These are phyloP conservation scores for Citeromyces nyonsensis DNA, from an alignment of 805 yeast species.

Conservation along the genomic window DNA sequence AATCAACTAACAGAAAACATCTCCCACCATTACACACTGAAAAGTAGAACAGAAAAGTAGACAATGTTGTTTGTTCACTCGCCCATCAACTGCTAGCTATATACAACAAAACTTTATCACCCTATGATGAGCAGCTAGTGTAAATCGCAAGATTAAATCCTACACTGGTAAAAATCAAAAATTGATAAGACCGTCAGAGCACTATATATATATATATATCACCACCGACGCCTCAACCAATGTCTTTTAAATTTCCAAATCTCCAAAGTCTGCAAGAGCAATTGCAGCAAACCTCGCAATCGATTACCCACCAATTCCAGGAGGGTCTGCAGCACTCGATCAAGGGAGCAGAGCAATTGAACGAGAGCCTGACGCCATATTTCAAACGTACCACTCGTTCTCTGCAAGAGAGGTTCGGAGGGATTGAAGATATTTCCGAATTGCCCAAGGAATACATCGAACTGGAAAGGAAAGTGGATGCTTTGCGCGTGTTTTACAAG, in stretches of 20 bases:
- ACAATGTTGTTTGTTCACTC: too few species aligned
- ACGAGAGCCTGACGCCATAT: conserved; percentile 29
- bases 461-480: conserved; percentile 54
- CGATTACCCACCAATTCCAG: conserved; percentile 13
- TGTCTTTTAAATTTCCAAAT: conserved; percentile 16
- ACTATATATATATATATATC: neutral
- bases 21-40: too few species aligned
- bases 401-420: conserved; percentile 47
- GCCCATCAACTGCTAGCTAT: too few species aligned
- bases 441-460: conserved; percentile 60
- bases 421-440: conserved; percentile 53
- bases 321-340: conserved; percentile 14
- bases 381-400: conserved; percentile 44
- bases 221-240: conserved; percentile 2
- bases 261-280: conserved; percentile 12
- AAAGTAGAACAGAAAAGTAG: too few species aligned
- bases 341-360: conserved; percentile 17
- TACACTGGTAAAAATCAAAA: too few species aligned
- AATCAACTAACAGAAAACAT: too few species aligned
- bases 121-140: too few species aligned
- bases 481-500: conserved; percentile 43
- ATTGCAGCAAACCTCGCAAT: conserved; percentile 18
- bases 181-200: too few species aligned
- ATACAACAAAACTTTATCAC: too few species aligned
- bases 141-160: too few species aligned